Percentiles rank a stretch among this genome's conserved stretches.
These are phyloP conservation scores for Fraxinus nigra DNA, from an alignment of 305 asterid species.

Conservation along the genomic window DNA sequence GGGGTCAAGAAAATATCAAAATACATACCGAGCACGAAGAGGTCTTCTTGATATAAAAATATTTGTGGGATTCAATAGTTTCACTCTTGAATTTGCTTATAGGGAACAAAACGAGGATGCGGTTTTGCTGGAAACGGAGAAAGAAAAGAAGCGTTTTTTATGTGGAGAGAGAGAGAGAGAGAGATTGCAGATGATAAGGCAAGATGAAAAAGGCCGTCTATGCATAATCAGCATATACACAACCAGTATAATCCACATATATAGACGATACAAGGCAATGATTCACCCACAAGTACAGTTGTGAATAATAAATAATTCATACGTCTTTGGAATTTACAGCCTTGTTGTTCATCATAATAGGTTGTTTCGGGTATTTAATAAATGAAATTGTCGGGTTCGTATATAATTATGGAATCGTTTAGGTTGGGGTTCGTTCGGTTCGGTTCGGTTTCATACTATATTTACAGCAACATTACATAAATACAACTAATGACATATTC, in stretches of 20 bases:
- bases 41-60: background rate
- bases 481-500: no score
- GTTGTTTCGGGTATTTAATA: no score
- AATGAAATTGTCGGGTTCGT: no score
- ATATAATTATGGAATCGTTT: no score
- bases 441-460: no score
- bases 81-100: background rate
- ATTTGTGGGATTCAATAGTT: background rate
- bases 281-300: background rate
- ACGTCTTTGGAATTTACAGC: background rate
- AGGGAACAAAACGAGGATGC: background rate
- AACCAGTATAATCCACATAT: background rate
- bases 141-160: background rate
- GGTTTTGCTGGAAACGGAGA: background rate
- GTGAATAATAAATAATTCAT: background rate
- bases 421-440: no score
- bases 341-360: no score
- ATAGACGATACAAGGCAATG: background rate
- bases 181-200: background rate
- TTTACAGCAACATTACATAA: no score
- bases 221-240: background rate
- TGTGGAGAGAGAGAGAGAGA: background rate
- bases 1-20: background rate
- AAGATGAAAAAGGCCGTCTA: background rate
- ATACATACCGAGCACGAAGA: constrained; percentile 21